Evolutionary conservation across 1,284 basidiomycete genomes (phyloP).

Genomic region (Bondarzewia mesenterica): DNA sequence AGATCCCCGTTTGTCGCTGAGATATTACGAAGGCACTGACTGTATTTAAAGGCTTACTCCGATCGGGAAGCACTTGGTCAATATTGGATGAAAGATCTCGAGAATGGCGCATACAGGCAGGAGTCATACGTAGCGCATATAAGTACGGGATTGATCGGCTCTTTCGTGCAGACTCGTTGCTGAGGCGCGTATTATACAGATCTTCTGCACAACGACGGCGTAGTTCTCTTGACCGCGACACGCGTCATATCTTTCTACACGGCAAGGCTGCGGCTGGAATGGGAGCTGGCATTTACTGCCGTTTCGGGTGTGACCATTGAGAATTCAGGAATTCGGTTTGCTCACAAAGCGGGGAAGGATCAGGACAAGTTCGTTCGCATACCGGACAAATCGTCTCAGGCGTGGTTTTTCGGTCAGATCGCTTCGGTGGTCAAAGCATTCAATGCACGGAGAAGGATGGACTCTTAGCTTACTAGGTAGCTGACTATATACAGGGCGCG

Average conservation of each 20-base stretch:
- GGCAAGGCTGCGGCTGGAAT: constrained; percentile 78
- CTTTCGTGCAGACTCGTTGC: not conserved
- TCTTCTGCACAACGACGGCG: constrained; percentile 74
- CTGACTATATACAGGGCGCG: not conserved
- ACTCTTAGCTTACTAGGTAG: constrained; percentile 24
- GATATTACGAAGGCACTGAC: not conserved
- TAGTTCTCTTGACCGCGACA: constrained; percentile 76
- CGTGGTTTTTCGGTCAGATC: constrained; percentile 73
- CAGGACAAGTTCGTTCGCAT: constrained; percentile 72
- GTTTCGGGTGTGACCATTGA: constrained; percentile 87
- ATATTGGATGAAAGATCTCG: constrained; percentile 92
- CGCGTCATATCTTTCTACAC: constrained; percentile 83
- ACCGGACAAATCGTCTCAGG: constrained; percentile 62
- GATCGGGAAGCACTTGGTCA: constrained; percentile 90
- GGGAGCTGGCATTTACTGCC: constrained; percentile 88
- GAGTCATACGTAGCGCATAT: constrained; percentile 93
- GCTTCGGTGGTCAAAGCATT: constrained; percentile 67
- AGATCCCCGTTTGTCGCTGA: constrained; percentile 20
- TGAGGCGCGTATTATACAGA: constrained; percentile 33
- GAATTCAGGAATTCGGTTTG: constrained; percentile 83
- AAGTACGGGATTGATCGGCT: constrained; percentile 31
- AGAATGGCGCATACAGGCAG: constrained; percentile 77
- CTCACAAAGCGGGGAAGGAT: constrained; percentile 65
- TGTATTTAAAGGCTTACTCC: constrained; percentile 63
- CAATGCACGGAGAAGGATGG: constrained; percentile 66